These are phyloP conservation scores for Fragaria nilgerrensis DNA, from an alignment of 306 rosid genomes.

Conservation along the genomic window DNA sequence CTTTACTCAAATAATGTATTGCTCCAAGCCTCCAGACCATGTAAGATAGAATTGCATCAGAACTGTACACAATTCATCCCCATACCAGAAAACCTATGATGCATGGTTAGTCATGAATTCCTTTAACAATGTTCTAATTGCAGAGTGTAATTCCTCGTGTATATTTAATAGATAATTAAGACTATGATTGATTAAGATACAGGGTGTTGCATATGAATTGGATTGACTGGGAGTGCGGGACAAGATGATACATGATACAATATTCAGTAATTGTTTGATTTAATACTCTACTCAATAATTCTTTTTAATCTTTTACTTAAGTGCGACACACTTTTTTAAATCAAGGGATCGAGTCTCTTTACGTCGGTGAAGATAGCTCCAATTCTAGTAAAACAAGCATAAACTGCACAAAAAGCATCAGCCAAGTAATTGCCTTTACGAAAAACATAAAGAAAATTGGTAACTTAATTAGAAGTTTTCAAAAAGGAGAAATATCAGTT, in stretches of 20 bases:
- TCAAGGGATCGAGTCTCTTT: no score
- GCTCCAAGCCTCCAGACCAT: not conserved
- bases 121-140: not conserved
- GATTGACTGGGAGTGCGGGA: not conserved
- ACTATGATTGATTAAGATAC: not conserved
- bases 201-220: not conserved
- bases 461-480: no score
- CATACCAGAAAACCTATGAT: not conserved
- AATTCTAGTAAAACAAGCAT: no score
- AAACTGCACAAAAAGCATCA: no score
- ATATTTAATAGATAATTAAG: not conserved
- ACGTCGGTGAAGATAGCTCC: no score
- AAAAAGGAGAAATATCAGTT: no score
- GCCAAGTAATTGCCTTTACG: no score
- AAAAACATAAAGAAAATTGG: no score
- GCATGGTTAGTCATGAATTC: not conserved
- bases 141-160: not conserved
- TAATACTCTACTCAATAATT: no score
- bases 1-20: constrained; percentile 39
- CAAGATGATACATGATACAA: not conserved
- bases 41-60: not conserved
- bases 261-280: not conserved
- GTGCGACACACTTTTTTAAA: no score
- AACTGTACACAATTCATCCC: not conserved
- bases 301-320: no score